Percentiles rank a stretch among this genome's conserved stretches.
Evolutionary conservation across 2,329 filamentous ascomycete species (phyloP).

Genomic region (Dothistroma septosporum): DNA sequence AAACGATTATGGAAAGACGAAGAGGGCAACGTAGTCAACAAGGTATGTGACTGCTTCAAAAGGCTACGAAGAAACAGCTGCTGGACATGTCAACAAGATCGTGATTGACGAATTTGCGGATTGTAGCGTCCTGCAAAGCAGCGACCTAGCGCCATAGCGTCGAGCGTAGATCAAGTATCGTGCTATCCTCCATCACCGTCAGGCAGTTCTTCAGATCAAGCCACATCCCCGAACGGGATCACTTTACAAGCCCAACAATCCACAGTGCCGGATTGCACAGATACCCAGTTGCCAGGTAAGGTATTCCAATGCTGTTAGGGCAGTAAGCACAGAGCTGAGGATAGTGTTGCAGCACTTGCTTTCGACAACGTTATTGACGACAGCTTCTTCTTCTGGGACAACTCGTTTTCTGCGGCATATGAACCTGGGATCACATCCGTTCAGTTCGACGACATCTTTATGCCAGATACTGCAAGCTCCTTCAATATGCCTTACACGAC

Average conservation of each 20-base stretch:
- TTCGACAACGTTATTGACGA: conserved; percentile 14
- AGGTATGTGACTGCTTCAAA: conserved; percentile 29
- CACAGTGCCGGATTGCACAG: not conserved
- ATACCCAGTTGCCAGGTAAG: not conserved
- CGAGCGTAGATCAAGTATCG: not conserved
- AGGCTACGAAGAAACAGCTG: not conserved
- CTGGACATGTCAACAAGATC: not conserved
- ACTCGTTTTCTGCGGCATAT: not conserved
- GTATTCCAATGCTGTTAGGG: not conserved
- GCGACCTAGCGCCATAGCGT: not conserved
- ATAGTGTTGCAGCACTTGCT: not conserved
- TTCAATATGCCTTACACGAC: conserved; percentile 65
- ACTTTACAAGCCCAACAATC: not conserved
- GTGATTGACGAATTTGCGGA: not conserved
- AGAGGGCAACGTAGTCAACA: conserved; percentile 51
- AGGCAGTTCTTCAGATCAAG: conserved; percentile 12
- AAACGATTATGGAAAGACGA: conserved; percentile 55
- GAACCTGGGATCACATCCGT: not conserved
- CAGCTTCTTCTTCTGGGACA: conserved; percentile 19
- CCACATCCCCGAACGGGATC: conserved; percentile 19
- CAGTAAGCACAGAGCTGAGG: not conserved
- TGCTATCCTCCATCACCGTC: conserved; percentile 15
- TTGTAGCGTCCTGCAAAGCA: not conserved
- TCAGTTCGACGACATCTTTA: conserved; percentile 53
- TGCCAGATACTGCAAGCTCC: conserved; percentile 59